Evolutionary conservation across 345 rosid genomes (phyloP).

Genomic region (Nasturtium officinale): DNA sequence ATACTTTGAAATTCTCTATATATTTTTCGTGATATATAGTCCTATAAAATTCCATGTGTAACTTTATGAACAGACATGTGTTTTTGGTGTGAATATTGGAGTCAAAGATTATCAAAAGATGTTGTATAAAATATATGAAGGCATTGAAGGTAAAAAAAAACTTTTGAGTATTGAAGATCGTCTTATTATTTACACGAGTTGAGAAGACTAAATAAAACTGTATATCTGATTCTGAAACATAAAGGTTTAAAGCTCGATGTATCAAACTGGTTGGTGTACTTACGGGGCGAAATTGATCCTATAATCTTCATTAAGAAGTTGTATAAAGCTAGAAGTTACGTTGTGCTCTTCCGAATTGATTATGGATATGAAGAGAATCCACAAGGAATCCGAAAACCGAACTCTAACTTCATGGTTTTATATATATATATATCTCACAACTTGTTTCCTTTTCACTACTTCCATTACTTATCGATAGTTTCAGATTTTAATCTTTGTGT

Average conservation of each 20-base stretch:
- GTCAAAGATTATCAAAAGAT: conserved; percentile 22
- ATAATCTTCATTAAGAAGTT: conserved; percentile 24
- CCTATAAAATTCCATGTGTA: background rate
- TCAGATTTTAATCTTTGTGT: background rate
- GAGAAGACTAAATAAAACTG: background rate
- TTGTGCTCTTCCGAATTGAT: conserved; percentile 20
- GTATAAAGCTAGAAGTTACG: conserved; percentile 20
- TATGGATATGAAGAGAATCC: conserved; percentile 42
- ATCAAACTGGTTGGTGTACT: conserved; percentile 10
- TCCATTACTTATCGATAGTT: background rate
- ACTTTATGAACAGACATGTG: conserved; percentile 31
- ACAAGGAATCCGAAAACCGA: conserved; percentile 27
- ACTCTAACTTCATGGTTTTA: conserved; percentile 28
- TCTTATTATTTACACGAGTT: background rate
- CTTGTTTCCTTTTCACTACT: background rate
- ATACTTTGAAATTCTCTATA: too few relatives aligned
- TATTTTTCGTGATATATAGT: background rate
- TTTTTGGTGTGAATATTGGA: conserved; percentile 23
- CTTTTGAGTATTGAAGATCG: conserved; percentile 14
- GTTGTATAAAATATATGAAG: background rate
- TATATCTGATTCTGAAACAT: background rate
- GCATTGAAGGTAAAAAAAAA: conserved; percentile 29
- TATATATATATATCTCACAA: conserved; percentile 15
- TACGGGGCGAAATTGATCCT: conserved; percentile 33
- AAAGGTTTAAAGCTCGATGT: conserved; percentile 28